Percentiles rank a stretch among this genome's conserved stretches.
These are phyloP conservation scores for Lasiodiplodia sp. DNA, from an alignment of 2,329 filamentous ascomycete genomes.

Conservation along the genomic window DNA sequence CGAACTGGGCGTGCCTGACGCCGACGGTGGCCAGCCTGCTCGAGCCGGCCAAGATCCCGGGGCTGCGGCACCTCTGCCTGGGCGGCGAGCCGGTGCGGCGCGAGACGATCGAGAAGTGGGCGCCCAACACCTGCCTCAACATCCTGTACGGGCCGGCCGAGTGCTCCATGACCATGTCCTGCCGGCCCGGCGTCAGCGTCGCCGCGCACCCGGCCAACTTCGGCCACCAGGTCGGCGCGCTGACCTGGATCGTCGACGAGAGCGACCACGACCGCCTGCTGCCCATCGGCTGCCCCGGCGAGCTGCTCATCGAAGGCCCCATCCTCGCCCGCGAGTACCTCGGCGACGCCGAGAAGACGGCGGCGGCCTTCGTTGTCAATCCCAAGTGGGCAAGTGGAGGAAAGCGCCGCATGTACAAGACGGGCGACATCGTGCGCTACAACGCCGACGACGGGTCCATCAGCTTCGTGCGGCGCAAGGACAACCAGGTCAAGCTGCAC, in stretches of 20 bases:
- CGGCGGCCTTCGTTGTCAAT: constrained; percentile 41
- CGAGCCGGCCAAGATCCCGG: constrained; percentile 51
- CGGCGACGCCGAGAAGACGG: constrained; percentile 43
- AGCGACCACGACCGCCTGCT: constrained; percentile 38
- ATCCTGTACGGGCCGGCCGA: background rate
- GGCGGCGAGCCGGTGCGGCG: constrained; percentile 39
- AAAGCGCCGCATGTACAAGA: constrained; percentile 28
- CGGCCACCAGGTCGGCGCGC: background rate
- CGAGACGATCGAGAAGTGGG: constrained; percentile 32
- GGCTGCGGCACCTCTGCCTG: constrained; percentile 46
- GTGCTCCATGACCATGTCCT: no score
- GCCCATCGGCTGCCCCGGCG: constrained; percentile 44
- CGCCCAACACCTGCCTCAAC: background rate
- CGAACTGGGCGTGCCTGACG: constrained; percentile 45
- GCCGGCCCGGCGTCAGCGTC: no score
- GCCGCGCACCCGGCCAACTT: background rate
- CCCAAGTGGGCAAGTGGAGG: background rate
- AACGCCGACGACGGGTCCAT: constrained; percentile 41
- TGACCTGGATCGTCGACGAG: constrained; percentile 39
- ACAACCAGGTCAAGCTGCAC: constrained; percentile 32
- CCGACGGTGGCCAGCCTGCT: constrained; percentile 47
- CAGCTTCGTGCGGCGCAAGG: constrained; percentile 45
- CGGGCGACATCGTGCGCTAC: constrained; percentile 35
- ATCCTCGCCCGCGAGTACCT: constrained; percentile 45
- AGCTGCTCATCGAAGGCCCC: constrained; percentile 45